These are phyloP conservation scores for Pythium vanterpoolii DNA, from an alignment of 352 stramenopile species.

Conservation along the genomic window DNA sequence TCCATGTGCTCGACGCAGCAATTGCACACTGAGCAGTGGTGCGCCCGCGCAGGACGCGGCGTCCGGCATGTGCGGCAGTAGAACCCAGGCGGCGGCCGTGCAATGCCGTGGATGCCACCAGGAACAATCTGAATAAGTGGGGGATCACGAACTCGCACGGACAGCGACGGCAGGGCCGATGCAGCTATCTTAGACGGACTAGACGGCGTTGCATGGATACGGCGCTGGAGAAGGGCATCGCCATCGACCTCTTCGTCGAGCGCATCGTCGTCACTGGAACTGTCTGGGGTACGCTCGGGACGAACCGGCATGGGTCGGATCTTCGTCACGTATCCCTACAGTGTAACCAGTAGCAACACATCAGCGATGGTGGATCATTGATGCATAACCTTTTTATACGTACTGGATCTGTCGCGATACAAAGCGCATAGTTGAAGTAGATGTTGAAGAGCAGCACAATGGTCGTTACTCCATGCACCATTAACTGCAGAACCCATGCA, in stretches of 20 bases:
- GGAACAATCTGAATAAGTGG: conserved; percentile 14
- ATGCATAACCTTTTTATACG: not conserved
- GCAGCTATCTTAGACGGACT: not conserved
- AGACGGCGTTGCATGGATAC: not conserved
- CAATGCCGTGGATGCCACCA: not conserved
- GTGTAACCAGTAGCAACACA: not conserved
- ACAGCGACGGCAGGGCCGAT: conserved; percentile 1
- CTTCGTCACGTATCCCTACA: conserved; percentile 18
- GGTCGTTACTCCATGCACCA: conserved; percentile 8
- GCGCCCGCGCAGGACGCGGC: conserved; percentile 32
- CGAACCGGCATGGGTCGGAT: not conserved
- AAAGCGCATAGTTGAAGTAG: conserved; percentile 43
- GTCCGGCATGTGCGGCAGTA: conserved; percentile 25
- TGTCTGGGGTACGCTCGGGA: not conserved
- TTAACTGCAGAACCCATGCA: not conserved
- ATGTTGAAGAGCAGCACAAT: conserved; percentile 26
- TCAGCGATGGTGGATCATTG: not conserved
- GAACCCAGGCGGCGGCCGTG: not conserved
- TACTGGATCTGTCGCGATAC: conserved; percentile 33
- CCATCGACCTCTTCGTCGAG: conserved; percentile 17
- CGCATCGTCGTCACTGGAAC: conserved; percentile 15
- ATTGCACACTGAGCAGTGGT: conserved; percentile 82
- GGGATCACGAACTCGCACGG: conserved; percentile 1
- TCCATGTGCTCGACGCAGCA: conserved; percentile 96
- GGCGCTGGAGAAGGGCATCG: conserved; percentile 16